phyloP scores from a whole-genome alignment of 768 basidiomycete species.

The Austroboletus eburneus region DNA sequence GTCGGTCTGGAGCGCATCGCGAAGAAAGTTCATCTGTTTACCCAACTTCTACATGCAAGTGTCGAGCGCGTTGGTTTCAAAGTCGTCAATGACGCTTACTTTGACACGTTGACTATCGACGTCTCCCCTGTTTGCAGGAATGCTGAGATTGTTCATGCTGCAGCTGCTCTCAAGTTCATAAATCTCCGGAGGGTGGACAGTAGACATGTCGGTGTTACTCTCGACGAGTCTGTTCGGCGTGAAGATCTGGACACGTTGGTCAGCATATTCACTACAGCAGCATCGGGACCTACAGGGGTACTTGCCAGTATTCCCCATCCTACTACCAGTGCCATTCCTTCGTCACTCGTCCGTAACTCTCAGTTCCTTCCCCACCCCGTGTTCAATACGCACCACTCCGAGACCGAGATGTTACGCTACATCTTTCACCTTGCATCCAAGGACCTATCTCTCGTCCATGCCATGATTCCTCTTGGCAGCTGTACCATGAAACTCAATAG shows the following conservation, averaged over 20 bases:
- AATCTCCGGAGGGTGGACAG: slow-evolving; percentile 81
- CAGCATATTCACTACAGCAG: slow-evolving; percentile 75
- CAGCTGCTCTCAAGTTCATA: slow-evolving; percentile 60
- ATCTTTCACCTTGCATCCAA: slow-evolving; percentile 92
- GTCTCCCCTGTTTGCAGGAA: slow-evolving; percentile 55
- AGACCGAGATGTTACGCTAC: slow-evolving; percentile 98
- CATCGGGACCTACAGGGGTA: slow-evolving; percentile 45
- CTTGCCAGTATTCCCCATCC: slow-evolving; percentile 47
- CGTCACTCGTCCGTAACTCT: slow-evolving; percentile 54
- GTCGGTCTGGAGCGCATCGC: slow-evolving; percentile 81
- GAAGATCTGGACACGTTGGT: slow-evolving; percentile 72
- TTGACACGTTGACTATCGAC: slow-evolving; percentile 86
- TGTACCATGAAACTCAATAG: slow-evolving; percentile 99
- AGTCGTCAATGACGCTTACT: slow-evolving; percentile 68
- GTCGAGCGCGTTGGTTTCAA: slow-evolving; percentile 74
- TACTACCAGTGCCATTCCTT: slow-evolving; percentile 43
- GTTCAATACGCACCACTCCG: slow-evolving; percentile 96
- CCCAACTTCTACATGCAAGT: slow-evolving; percentile 65
- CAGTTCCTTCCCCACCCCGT: slow-evolving; percentile 81
- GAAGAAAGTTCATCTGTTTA: slow-evolving; percentile 83
- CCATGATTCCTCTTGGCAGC: slow-evolving; percentile 94
- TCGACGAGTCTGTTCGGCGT: slow-evolving; percentile 86
- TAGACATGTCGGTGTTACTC: slow-evolving; percentile 75
- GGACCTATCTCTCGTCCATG: slow-evolving; percentile 91
- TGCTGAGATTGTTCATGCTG: slow-evolving; percentile 62